Evolutionary conservation across 2,329 filamentous ascomycete species (phyloP).

Genomic region (Verticillium alfalfae): DNA sequence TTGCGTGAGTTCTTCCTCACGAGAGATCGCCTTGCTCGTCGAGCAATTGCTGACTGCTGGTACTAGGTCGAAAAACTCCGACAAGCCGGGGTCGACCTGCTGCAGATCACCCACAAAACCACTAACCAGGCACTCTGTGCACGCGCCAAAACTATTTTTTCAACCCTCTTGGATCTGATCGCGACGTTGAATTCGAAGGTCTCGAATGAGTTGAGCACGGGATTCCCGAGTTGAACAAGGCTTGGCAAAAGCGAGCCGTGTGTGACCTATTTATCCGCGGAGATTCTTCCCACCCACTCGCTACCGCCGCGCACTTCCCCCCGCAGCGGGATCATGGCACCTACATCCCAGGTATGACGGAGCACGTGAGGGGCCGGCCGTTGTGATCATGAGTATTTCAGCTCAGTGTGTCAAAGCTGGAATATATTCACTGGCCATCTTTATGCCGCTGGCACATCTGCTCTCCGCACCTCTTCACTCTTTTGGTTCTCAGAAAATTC

Average conservation of each 20-base stretch:
- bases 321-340: background rate
- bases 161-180: slow-evolving; percentile 31
- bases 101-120: slow-evolving; percentile 32
- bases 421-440: too few species aligned
- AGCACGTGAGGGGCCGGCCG: too few species aligned
- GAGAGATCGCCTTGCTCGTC: background rate
- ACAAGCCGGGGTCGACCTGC: slow-evolving; percentile 27
- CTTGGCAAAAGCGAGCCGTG: background rate
- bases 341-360: background rate
- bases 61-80: slow-evolving; percentile 32
- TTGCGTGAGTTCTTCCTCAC: slow-evolving; percentile 17
- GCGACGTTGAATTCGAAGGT: slow-evolving; percentile 35
- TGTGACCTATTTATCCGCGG: background rate
- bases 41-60: background rate
- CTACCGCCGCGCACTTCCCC: background rate
- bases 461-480: background rate
- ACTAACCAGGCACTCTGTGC: slow-evolving; percentile 26
- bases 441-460: too few species aligned
- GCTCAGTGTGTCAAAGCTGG: too few species aligned
- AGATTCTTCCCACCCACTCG: background rate
- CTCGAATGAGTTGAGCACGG: slow-evolving; percentile 27
- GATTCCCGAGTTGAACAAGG: background rate
- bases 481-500: background rate
- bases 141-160: slow-evolving; percentile 30
- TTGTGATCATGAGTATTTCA: too few species aligned